phyloP scores from a whole-genome alignment of 2,329 filamentous ascomycete species.

The Zasmidium citrigriseum region DNA sequence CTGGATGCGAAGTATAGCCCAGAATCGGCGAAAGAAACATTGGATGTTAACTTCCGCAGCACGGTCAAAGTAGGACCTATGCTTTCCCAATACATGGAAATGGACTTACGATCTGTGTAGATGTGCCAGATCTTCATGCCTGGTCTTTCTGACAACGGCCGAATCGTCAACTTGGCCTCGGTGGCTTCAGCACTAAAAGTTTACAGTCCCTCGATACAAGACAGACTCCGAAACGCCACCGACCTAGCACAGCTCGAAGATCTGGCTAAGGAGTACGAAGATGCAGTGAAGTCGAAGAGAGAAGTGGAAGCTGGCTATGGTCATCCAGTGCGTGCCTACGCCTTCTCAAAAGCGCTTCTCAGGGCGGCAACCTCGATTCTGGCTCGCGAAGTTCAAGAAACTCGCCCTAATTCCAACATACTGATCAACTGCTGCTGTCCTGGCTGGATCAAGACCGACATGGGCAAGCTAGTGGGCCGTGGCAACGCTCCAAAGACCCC shows the following conservation, averaged over 20 bases:
- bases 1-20: conserved; percentile 29
- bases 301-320: conserved; percentile 32
- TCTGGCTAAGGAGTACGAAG: conserved; percentile 34
- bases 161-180: conserved; percentile 41
- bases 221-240: conserved; percentile 27
- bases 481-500: conserved; percentile 35
- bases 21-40: conserved; percentile 33
- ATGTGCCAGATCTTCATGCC: conserved; percentile 38
- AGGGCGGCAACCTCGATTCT: conserved; percentile 37
- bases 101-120: conserved; percentile 9
- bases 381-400: conserved; percentile 27
- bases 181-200: conserved; percentile 32
- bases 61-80: conserved; percentile 37
- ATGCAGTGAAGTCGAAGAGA: conserved; percentile 1
- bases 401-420: conserved; percentile 24
- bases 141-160: conserved; percentile 24
- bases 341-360: conserved; percentile 38
- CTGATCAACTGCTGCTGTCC: conserved; percentile 42
- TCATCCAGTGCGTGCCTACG: conserved; percentile 32
- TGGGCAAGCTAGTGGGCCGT: conserved; percentile 34
- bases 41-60: conserved; percentile 39
- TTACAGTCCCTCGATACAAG: conserved; percentile 29
- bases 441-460: conserved; percentile 40
- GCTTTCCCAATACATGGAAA: neutral
- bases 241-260: conserved; percentile 30